Evolutionary conservation across 2,329 filamentous ascomycete genomes (phyloP).

Genomic region (Aureobasidium sp.): DNA sequence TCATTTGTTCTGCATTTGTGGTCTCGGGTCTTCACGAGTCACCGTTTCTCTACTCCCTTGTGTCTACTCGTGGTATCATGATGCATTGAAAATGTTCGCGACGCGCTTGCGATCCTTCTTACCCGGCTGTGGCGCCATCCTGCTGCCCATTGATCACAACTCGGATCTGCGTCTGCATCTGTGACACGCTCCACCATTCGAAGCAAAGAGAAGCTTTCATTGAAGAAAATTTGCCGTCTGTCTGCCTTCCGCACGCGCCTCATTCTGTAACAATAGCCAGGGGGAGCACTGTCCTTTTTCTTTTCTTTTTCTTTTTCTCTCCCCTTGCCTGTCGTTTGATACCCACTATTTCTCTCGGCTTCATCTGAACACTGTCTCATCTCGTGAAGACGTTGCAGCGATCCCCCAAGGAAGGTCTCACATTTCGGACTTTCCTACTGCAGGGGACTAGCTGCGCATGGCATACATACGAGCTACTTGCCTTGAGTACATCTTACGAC

Average conservation of each 20-base stretch:
- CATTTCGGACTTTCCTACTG: conserved; percentile 4
- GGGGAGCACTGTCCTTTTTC: neutral
- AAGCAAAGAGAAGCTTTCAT: conserved; percentile 9
- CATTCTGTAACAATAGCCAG: conserved; percentile 5
- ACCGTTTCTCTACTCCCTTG: neutral
- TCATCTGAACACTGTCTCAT: conserved; percentile 2
- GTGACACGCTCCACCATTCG: conserved; percentile 7
- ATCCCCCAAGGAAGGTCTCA: conserved; percentile 3
- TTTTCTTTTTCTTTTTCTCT: neutral
- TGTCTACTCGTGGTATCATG: neutral
- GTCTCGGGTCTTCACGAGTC: neutral
- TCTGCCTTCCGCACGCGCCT: conserved; percentile 7
- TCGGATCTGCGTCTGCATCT: conserved; percentile 3
- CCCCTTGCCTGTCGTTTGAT: neutral
- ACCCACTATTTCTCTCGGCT: neutral
- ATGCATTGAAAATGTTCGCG: neutral
- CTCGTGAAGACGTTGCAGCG: conserved; percentile 6
- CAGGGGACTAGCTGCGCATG: neutral
- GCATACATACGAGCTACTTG: neutral
- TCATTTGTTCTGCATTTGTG: neutral
- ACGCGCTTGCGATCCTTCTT: neutral
- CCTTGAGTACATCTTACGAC: neutral
- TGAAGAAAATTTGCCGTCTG: conserved; percentile 10
- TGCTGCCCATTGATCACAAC: conserved; percentile 1
- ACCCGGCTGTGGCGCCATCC: conserved; percentile 12